These are phyloP conservation scores for Pestalotiopsis sp. DNA, from an alignment of 2,329 filamentous ascomycete genomes.

Conservation along the genomic window DNA sequence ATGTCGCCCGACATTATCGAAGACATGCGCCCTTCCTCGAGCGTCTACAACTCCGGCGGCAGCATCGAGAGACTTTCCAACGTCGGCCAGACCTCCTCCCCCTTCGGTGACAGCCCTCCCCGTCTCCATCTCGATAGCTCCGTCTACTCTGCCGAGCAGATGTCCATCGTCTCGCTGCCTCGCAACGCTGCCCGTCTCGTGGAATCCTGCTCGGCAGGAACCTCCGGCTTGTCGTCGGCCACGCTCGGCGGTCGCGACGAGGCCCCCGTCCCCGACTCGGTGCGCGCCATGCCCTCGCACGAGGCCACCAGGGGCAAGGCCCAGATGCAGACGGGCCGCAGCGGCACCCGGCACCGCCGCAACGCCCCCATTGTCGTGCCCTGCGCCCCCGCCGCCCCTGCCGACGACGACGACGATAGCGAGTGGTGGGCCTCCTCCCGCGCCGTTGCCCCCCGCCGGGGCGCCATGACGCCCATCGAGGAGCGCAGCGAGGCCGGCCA, in stretches of 20 bases:
- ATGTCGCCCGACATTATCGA: background rate
- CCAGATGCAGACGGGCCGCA: too few species aligned
- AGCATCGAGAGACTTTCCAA: background rate
- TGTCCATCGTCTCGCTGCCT: background rate
- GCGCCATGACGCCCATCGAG: slow-evolving; percentile 10
- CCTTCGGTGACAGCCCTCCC: background rate
- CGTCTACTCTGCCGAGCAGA: background rate
- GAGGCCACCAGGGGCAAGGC: background rate
- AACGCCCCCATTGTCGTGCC: too few species aligned
- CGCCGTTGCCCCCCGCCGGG: background rate
- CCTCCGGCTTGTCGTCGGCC: background rate
- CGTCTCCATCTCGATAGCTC: background rate
- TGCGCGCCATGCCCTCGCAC: background rate
- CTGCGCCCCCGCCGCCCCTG: too few species aligned
- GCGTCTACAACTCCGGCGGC: background rate
- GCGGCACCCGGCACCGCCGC: too few species aligned
- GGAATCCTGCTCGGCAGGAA: background rate
- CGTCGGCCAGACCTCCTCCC: background rate
- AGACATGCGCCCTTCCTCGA: background rate
- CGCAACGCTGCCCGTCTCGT: background rate
- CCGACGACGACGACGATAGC: background rate
- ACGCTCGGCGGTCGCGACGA: background rate
- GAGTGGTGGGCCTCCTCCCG: background rate
- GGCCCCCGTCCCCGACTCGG: background rate
- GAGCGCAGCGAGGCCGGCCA: slow-evolving; percentile 10